These are phyloP conservation scores for Phytophthora litchii DNA, from an alignment of 352 stramenopile genomes.

Conservation along the genomic window DNA sequence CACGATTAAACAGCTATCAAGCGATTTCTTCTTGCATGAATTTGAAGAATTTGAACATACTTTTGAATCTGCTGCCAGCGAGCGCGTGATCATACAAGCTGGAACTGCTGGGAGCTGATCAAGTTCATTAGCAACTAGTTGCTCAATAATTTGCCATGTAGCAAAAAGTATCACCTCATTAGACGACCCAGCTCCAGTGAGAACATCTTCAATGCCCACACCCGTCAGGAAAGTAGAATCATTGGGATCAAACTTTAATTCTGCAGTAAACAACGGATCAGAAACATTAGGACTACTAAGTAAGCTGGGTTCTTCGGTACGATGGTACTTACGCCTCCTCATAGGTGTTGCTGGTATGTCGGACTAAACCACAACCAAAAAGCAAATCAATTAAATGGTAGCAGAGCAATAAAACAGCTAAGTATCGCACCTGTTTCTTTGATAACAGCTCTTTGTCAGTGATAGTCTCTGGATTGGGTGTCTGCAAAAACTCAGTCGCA, in stretches of 20 bases:
- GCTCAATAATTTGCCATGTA: not conserved
- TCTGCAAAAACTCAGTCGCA: conserved; percentile 49
- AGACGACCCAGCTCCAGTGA: conserved; percentile 29
- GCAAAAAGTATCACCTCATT: conserved; percentile 33
- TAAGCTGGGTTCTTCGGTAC: not conserved
- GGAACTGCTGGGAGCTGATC: conserved; percentile 54
- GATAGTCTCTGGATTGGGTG: conserved; percentile 22
- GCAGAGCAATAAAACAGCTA: not conserved
- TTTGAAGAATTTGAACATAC: conserved; percentile 6
- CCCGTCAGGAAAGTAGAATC: conserved; percentile 82
- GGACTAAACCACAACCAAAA: conserved; percentile 7
- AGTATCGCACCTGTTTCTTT: conserved; percentile 25
- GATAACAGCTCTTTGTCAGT: conserved; percentile 30
- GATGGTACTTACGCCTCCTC: conserved; percentile 24
- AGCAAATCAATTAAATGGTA: not conserved
- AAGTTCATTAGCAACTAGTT: conserved; percentile 2
- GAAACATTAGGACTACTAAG: not conserved
- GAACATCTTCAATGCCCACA: conserved; percentile 70
- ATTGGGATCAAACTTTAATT: conserved; percentile 48
- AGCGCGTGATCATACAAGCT: conserved; percentile 54
- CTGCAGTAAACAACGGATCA: conserved; percentile 14
- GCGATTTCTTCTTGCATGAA: not conserved
- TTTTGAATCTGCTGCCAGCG: conserved; percentile 44
- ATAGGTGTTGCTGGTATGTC: conserved; percentile 24
- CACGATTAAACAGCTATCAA: not conserved